Evolutionary conservation across 2,329 filamentous ascomycete species (phyloP).

Genomic region (Hymenoscyphus albidus): DNA sequence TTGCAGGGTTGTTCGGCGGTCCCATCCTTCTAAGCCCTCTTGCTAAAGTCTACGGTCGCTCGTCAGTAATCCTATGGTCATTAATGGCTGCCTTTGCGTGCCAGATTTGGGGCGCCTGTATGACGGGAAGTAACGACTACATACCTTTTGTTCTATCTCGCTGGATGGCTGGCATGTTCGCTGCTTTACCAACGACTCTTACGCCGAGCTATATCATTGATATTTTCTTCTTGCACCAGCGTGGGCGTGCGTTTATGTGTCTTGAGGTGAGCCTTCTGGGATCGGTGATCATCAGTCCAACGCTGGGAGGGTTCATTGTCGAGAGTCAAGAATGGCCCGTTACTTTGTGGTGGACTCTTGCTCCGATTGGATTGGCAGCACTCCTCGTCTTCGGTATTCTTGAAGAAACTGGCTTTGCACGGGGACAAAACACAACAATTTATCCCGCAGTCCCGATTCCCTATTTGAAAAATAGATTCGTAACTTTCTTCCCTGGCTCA

Average conservation of each 20-base stretch:
- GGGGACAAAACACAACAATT: slow-evolving; percentile 21
- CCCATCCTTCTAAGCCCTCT: slow-evolving; percentile 40
- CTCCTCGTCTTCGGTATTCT: slow-evolving; percentile 38
- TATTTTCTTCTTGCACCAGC: slow-evolving; percentile 42
- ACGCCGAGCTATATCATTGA: slow-evolving; percentile 41
- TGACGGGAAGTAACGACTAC: slow-evolving; percentile 36
- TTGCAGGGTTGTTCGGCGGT: slow-evolving; percentile 39
- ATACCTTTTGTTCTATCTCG: slow-evolving; percentile 34
- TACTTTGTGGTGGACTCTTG: slow-evolving; percentile 44
- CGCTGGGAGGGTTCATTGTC: slow-evolving; percentile 40
- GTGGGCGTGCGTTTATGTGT: slow-evolving; percentile 39
- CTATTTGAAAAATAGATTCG: slow-evolving; percentile 31
- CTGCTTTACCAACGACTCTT: slow-evolving; percentile 38
- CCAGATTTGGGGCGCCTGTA: slow-evolving; percentile 39
- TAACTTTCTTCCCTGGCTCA: slow-evolving; percentile 28
- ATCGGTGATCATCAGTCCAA: slow-evolving; percentile 37
- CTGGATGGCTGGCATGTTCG: slow-evolving; percentile 40
- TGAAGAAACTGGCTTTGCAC: slow-evolving; percentile 39
- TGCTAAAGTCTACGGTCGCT: slow-evolving; percentile 37
- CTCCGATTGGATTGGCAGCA: slow-evolving; percentile 35
- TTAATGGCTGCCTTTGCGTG: slow-evolving; percentile 36
- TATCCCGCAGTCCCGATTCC: slow-evolving; percentile 21
- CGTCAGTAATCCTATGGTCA: slow-evolving; percentile 40
- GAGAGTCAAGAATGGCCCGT: slow-evolving; percentile 36
- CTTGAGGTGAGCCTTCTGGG: slow-evolving; percentile 38